Evolutionary conservation across 192 early-diverging fungal genomes (phyloP).

Genomic region (Diversispora eburnea): DNA sequence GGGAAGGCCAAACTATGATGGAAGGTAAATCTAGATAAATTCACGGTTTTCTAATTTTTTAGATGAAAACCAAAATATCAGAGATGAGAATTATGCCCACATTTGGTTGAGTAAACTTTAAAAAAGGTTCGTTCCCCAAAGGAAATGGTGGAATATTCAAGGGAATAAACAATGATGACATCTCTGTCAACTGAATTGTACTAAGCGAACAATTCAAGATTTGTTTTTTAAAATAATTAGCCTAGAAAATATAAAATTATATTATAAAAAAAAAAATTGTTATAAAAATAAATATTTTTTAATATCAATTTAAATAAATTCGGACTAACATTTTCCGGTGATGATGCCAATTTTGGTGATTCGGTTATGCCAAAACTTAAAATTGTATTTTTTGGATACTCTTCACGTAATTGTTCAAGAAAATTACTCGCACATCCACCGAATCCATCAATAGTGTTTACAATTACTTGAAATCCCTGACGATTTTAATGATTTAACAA

Average conservation of each 20-base stretch:
- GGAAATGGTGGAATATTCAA: slow-evolving; percentile 36
- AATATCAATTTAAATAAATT: background rate
- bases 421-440: slow-evolving; percentile 64
- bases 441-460: slow-evolving; percentile 61
- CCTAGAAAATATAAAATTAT: background rate
- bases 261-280: background rate
- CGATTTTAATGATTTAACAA: too few relatives aligned
- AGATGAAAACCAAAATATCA: background rate
- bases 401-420: slow-evolving; percentile 59
- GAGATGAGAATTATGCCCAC: slow-evolving; percentile 30
- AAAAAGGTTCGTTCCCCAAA: slow-evolving; percentile 24
- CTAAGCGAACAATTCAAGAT: slow-evolving; percentile 41
- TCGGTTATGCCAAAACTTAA: slow-evolving; percentile 54
- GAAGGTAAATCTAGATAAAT: background rate
- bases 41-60: background rate
- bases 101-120: slow-evolving; percentile 38
- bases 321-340: background rate
- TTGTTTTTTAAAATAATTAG: slow-evolving; percentile 29
- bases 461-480: slow-evolving; percentile 71
- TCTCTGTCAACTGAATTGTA: slow-evolving; percentile 36
- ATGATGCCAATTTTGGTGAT: background rate
- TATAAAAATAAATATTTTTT: background rate
- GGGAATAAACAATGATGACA: slow-evolving; percentile 53
- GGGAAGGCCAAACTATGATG: slow-evolving; percentile 32
- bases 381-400: slow-evolving; percentile 64